Base-by-base conservation (phyloP, 352 stramenopile genomes). In the Globisporangium spiculum region DNA sequence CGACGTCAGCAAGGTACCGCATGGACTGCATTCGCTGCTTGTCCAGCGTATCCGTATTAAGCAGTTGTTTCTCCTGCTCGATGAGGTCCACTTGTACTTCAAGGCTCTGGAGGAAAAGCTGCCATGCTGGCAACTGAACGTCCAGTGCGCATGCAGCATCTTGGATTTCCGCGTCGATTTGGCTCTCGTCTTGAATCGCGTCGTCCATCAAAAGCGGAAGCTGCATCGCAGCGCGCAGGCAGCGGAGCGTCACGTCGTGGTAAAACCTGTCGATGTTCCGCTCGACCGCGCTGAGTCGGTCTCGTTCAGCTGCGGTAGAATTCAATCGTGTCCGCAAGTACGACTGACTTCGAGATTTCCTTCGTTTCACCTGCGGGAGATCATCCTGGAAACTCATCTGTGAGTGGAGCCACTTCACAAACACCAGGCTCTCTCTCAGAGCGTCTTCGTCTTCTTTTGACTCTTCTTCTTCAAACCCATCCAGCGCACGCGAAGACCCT, bases 71-170 rank as follows among this genome's bases (percentile, higher is more conserved):
- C 64, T 89, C 81, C 30, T 72, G 68, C 16, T 75, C 73, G 3
- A 83, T 77, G 16, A 93, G 74, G 4, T 76, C 71, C 26, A 93
- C 36, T 56, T 91, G 79, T n/a, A 91, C 71, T 58, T 87, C 78
- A 5, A 91, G 64, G 20, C 74, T 84, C 20, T 86, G 85, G 46
- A 85, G 58, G 9, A 91, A 68, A n/a, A 90, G 30, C 46, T 89
- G 75, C 79, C 81, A 91, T 14, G 80, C 71, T 38, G 79, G 73
- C 0, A 79, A 75, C 53, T 87, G 75, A 4, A 74, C 69, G 24
- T 72, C 71, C 36, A 80, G 81, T 30, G 78, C 68, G 0, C 79
- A 80, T 16, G 72, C 75, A 7, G 84, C 70, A 32, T 83, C 74
- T 22, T 86, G 78, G 36, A 93, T 78, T 61, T 89, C 78, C 9